Evolutionary conservation across 805 yeast species (phyloP).

Genomic region (Zygosaccharomyces pseudorouxii): DNA sequence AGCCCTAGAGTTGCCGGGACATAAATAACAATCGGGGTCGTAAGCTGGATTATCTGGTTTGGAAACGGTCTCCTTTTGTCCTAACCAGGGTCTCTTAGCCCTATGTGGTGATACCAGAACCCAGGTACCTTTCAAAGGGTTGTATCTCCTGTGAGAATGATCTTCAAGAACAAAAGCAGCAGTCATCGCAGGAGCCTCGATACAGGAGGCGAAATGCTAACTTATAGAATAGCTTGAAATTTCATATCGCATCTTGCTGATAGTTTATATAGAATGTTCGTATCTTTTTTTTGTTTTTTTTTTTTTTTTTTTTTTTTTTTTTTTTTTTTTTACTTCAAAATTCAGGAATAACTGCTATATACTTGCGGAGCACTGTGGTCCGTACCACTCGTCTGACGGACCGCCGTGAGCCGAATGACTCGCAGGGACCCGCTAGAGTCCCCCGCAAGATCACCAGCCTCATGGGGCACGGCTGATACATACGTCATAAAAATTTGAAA

Average conservation of each 20-base stretch:
- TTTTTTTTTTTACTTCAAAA: neutral
- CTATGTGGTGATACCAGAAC: constrained; percentile 73
- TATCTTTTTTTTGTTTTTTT: no score
- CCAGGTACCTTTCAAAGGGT: constrained; percentile 65
- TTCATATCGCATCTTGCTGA: no score
- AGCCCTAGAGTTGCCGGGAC: constrained; percentile 67
- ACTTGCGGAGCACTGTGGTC: neutral
- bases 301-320: neutral
- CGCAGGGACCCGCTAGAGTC: neutral
- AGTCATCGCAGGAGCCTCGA: neutral
- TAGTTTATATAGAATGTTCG: no score
- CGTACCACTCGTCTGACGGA: constrained; percentile 1
- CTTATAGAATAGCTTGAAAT: neutral
- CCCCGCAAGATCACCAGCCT: neutral
- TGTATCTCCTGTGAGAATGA: constrained; percentile 63
- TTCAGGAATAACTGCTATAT: neutral
- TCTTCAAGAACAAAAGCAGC: constrained; percentile 46
- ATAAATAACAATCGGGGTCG: constrained; percentile 64
- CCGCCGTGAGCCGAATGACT: neutral
- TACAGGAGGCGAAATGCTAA: neutral
- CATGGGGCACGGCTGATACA: neutral
- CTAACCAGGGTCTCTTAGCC: constrained; percentile 78
- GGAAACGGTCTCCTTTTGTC: constrained; percentile 53
- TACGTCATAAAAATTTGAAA: neutral
- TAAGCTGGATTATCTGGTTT: constrained; percentile 45